Evolutionary conservation across 495 filamentous ascomycete genomes (phyloP).

Genomic region (Penicillium maclennaniae): DNA sequence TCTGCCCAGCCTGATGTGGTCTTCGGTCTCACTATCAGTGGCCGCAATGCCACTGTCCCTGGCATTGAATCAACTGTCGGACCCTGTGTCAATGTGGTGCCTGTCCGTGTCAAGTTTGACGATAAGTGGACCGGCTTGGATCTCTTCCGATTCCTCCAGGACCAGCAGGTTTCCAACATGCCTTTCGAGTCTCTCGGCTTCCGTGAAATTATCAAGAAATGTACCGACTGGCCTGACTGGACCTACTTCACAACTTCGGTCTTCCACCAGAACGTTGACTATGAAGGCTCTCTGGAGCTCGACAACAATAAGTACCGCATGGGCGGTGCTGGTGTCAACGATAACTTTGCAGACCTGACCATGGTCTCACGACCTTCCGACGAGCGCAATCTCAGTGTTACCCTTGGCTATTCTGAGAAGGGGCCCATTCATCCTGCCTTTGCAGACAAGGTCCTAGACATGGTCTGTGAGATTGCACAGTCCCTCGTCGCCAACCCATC

Average conservation of each 20-base stretch:
- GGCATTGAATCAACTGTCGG: slow-evolving; percentile 54
- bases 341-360: slow-evolving; percentile 49
- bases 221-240: slow-evolving; percentile 56
- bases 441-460: slow-evolving; percentile 43
- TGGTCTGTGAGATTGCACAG: slow-evolving; percentile 46
- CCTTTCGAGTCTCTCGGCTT: slow-evolving; percentile 56
- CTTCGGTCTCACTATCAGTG: slow-evolving; percentile 53
- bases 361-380: slow-evolving; percentile 45
- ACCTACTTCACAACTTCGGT: slow-evolving; percentile 47
- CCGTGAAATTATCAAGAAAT: slow-evolving; percentile 55
- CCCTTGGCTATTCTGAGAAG: slow-evolving; percentile 45
- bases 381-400: slow-evolving; percentile 38
- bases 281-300: slow-evolving; percentile 39
- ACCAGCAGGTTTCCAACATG: slow-evolving; percentile 57
- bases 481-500: slow-evolving; percentile 44
- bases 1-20: slow-evolving; percentile 49
- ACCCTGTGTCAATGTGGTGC: slow-evolving; percentile 58
- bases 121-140: slow-evolving; percentile 47
- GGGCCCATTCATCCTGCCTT: slow-evolving; percentile 39
- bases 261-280: slow-evolving; percentile 47
- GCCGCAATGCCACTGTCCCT: slow-evolving; percentile 52
- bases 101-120: slow-evolving; percentile 51
- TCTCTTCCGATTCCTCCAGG: slow-evolving; percentile 53
- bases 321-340: slow-evolving; percentile 46
- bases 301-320: slow-evolving; percentile 48